Evolutionary conservation across 2,329 filamentous ascomycete species (phyloP).

Genomic region (Microcyclospora tardicrescens): DNA sequence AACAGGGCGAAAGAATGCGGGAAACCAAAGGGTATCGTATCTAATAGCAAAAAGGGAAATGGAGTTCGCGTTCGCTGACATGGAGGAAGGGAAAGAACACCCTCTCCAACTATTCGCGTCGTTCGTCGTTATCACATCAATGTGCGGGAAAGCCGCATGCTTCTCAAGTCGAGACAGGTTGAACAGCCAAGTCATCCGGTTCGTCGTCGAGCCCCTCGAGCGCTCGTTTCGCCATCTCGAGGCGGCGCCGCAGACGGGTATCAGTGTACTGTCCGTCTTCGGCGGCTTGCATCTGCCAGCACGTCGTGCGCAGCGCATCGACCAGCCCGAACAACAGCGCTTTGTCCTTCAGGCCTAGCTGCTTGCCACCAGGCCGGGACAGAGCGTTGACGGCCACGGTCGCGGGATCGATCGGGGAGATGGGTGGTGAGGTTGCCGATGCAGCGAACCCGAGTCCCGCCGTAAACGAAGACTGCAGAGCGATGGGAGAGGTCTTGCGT

Average conservation of each 20-base stretch:
- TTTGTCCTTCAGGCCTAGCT: constrained; percentile 41
- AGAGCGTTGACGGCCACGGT: constrained; percentile 27
- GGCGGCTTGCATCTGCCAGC: constrained; percentile 35
- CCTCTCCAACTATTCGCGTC: no score
- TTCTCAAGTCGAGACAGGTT: no score
- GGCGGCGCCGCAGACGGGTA: constrained; percentile 52
- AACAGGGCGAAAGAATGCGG: no score
- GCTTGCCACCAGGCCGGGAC: constrained; percentile 25
- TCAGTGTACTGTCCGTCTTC: constrained; percentile 42
- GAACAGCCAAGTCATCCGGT: no score
- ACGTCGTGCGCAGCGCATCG: constrained; percentile 42
- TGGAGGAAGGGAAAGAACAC: no score
- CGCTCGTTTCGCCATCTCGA: constrained; percentile 61
- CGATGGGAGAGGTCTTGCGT: constrained; percentile 13
- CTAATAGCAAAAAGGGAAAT: no score
- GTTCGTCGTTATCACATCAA: no score
- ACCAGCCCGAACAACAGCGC: constrained; percentile 39
- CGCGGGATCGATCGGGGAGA: constrained; percentile 25
- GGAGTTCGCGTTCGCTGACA: no score
- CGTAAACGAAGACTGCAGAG: constrained; percentile 5
- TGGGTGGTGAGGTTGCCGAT: constrained; percentile 13
- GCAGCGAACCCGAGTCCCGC: neutral
- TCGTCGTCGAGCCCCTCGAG: constrained; percentile 45
- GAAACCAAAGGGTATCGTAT: no score
- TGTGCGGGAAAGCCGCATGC: no score